Evolutionary conservation across 78 protist genomes (phyloP).

Genomic region (Creolimax fragrantissima): DNA sequence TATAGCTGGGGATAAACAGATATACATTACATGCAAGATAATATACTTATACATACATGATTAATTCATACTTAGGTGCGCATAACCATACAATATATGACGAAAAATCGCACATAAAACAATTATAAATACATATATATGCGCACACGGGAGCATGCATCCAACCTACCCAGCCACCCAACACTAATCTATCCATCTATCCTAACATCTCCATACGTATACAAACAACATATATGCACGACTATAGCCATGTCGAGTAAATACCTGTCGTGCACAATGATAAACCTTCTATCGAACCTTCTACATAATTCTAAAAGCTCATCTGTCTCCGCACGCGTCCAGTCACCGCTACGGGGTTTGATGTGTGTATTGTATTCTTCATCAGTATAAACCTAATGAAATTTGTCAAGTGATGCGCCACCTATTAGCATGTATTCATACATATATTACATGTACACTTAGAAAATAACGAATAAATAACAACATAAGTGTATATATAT

Average conservation of each 20-base stretch:
- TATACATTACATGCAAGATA: background rate
- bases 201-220: background rate
- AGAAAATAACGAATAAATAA: too few relatives aligned
- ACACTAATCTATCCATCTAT: background rate
- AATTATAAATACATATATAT: background rate
- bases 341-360: background rate
- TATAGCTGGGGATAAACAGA: background rate
- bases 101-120: background rate
- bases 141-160: background rate
- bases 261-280: background rate
- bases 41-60: background rate
- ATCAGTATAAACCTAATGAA: background rate
- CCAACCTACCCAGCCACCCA: background rate
- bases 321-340: constrained; percentile 6
- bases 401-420: too few relatives aligned
- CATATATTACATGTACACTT: too few relatives aligned
- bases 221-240: background rate
- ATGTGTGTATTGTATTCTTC: background rate
- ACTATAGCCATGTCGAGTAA: background rate
- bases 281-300: background rate
- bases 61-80: background rate
- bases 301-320: background rate
- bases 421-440: too few relatives aligned
- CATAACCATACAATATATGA: background rate
- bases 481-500: too few relatives aligned